phyloP scores from a whole-genome alignment of 129 eudicot genomes.

The Pittosporum tobira region DNA sequence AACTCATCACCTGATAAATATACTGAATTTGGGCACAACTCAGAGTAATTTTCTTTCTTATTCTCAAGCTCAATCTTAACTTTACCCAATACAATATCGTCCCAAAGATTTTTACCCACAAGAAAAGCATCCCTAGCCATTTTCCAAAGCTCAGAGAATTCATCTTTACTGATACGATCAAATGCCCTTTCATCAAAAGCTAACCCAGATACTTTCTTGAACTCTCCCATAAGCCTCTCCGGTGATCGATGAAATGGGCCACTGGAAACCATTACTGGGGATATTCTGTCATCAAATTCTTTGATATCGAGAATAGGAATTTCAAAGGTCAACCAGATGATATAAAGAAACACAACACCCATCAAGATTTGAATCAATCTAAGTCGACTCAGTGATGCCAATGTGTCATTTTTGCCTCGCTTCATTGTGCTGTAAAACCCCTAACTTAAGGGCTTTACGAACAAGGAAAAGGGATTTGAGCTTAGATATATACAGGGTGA shows the following conservation, averaged over 20 bases:
- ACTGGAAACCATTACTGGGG: not conserved
- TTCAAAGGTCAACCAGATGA: slow-evolving; percentile 28
- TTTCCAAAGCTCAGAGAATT: slow-evolving; percentile 28
- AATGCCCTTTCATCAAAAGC: slow-evolving; percentile 27
- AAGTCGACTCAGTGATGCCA: slow-evolving; percentile 34
- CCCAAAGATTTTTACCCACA: slow-evolving; percentile 31
- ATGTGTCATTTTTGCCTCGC: slow-evolving; percentile 22
- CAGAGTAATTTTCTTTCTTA: not conserved
- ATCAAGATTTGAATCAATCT: slow-evolving; percentile 39
- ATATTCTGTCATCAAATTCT: not conserved
- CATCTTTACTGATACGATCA: slow-evolving; percentile 23
- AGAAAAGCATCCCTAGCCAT: slow-evolving; percentile 34
- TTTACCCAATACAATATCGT: slow-evolving; percentile 26
- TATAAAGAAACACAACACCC: slow-evolving; percentile 34
- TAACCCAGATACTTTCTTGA: slow-evolving; percentile 29
- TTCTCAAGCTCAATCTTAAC: slow-evolving; percentile 7
- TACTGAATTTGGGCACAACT: slow-evolving; percentile 36
- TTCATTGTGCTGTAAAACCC: slow-evolving; percentile 10
- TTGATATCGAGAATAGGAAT: slow-evolving; percentile 25
- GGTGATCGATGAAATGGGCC: not conserved
- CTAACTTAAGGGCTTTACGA: not conserved
- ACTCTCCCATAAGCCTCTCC: slow-evolving; percentile 14
- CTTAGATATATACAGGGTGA: no score
- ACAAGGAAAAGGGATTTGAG: not conserved
- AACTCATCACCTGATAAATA: slow-evolving; percentile 24